Evolutionary conservation across 2,329 filamentous ascomycete species (phyloP), one percentile per base, ranked within the genome.

Genomic region (Paramyrothecium sp.): DNA sequence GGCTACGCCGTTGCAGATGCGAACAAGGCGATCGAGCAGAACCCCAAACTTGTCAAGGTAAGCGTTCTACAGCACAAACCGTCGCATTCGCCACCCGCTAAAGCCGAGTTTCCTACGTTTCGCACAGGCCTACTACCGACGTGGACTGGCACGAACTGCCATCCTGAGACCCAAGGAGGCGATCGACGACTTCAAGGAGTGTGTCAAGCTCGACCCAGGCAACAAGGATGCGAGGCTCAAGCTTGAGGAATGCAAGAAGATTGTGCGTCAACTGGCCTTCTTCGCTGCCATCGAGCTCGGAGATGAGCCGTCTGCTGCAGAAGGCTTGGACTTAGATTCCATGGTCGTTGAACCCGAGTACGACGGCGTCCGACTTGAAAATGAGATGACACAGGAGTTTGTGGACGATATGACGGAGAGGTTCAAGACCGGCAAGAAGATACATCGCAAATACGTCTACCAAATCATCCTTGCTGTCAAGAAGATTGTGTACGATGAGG

Each of bases 371-470:
- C 83, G 82, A 56, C 78, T 99, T 54, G 89, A 84, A 44, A 83
- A 89, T 54, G 83, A 90, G 71, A 99, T 99, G 92, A 97, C 94
- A 1, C 86, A 94, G 65, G 94, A 97, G 67, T 99, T 99, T 70
- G 91, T 99, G 67, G 90, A 96, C 67, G 94, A 99, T 77, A 97
- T 98, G 94, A 94, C 92, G 56, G 85, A 95, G 73, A 83, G 95
- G 33, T 99, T 99, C 84, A 97, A 96, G 84, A 89, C 85, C 53
- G 95, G 95, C 70, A 98, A 99, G 83, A 94, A 91, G 76, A 83
- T 99, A 57, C 92, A 95, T 74, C 89, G 87, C 77, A 99, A 98
- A 83, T 99, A 97, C 71, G 95, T 94, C 63, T 98, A 94, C 80
- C 92, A 97, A 78, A 99, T 99, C 70, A 84, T 99, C 67, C 78